Base-by-base conservation (phyloP, 257 asterid species). In the Solanum neorickii region DNA sequence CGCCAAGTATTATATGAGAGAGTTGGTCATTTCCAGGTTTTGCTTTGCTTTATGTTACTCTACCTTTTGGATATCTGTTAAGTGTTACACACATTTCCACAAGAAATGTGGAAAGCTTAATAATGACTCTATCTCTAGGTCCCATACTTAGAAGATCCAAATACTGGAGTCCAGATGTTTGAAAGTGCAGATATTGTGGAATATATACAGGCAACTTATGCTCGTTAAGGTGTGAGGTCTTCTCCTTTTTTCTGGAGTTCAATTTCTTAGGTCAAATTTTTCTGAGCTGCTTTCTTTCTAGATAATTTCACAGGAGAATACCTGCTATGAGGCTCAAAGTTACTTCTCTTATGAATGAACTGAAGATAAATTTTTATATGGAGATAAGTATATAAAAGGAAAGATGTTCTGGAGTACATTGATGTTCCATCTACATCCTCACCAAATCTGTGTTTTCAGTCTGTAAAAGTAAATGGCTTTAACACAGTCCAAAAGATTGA, bases 111-210 rank as follows among this genome's bases (percentile, higher is more conserved):
- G 46, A 44, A 59, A 44, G 82, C 29, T 42, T 87, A 86, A 84
- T 27, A 15, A 37, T 75, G 60, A 16, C 31, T 9, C 31, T 9
- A 14, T 84, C 84, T 62, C 52, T 93, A 96, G 99, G 99, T 89
- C 73, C 99, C 99, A 16, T 96, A 94, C 90, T 89, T 96, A 37
- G 99, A 96, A 90, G 98, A 96, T 92, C 98, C 98, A 83, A 96
- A 96, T 92, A 94, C 98, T 29, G 98, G 98, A 87, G 91, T 95
- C 87, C 93, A 95, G 82, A 96, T 94, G 98, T 96, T 96, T 82
- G 98, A 96, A 91, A 96, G 99, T 88, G 99, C 99, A 69, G 98
- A 94, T 31, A 96, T 96, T 62, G 90, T 95, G 33, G 98, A 96
- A 46, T 96, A 96, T 90, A 91, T 95, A 18, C 91, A 86, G 91